Conservation (phyloP, 2,329 filamentous ascomycete genomes). For the Scedosporium minutisporum region DNA sequence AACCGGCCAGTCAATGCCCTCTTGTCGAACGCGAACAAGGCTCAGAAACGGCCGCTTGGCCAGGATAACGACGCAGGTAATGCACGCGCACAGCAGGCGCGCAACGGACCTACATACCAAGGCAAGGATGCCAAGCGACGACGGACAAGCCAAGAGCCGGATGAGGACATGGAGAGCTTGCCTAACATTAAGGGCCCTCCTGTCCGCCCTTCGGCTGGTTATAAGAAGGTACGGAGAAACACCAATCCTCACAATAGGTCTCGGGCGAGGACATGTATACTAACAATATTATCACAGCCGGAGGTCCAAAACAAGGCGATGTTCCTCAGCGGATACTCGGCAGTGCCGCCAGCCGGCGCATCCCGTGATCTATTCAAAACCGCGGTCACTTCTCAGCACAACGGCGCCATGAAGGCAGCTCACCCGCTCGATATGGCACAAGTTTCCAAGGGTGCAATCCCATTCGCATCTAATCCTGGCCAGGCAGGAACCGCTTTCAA, state of each 20-base stretch:
- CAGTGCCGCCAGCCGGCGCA: conserved; percentile 35
- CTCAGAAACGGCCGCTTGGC: conserved; percentile 66
- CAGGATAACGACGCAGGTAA: conserved; percentile 49
- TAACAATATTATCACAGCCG: conserved; percentile 32
- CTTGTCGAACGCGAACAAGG: conserved; percentile 50
- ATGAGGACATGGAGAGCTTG: conserved; percentile 52
- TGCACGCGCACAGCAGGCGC: conserved; percentile 34
- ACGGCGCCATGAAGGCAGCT: conserved; percentile 49
- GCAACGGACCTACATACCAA: conserved; percentile 54
- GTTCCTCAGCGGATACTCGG: conserved; percentile 48
- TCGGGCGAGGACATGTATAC: background rate
- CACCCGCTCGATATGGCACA: conserved; percentile 80
- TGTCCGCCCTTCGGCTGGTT: conserved; percentile 65
- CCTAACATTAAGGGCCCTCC: conserved; percentile 67
- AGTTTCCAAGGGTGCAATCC: conserved; percentile 78
- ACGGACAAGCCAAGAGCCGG: conserved; percentile 63
- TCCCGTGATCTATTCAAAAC: conserved; percentile 55
- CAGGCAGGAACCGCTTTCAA: conserved; percentile 48
- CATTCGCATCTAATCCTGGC: conserved; percentile 66
- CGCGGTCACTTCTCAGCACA: conserved; percentile 57
- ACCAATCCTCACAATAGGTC: background rate
- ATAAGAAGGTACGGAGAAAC: conserved; percentile 52
- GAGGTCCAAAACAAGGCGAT: conserved; percentile 51
- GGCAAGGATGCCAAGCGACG: conserved; percentile 66
- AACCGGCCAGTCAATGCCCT: conserved; percentile 50